Base-by-base conservation (phyloP, 805 yeast species). In the Candida nitratophila region DNA sequence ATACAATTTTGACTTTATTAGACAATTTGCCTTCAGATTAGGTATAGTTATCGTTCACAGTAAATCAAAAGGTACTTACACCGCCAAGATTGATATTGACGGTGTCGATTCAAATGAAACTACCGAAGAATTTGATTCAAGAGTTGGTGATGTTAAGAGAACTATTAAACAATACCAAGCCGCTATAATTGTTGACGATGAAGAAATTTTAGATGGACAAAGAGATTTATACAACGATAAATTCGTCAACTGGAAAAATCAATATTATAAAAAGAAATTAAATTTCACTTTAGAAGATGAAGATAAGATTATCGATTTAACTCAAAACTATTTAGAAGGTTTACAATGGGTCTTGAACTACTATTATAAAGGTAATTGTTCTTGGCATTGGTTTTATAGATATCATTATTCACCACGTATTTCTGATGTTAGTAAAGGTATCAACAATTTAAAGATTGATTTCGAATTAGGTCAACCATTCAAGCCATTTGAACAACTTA, bases 391-490 rank as follows among this genome's bases (percentile, higher is more conserved):
- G 99, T 91, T 77, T 60, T 91, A 77, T 61, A 78, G 72, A 51
- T 86, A 86, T 63, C 97, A 93, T 61, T 91, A 91, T 63, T 78
- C 98, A 16, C 99, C 99, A 39, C 79, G 96, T 69, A 87, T 91
- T 46, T 87, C 96, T 4, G 98, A 91, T 65, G 72, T 91, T 48
- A 64, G 74, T 30, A 68, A 72, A 45, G 98, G 96, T 40, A 70
- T 91, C 43, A 14, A 34, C 3, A 75, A 81, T 40, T 76, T 77
- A 44, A 66, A 74, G 47, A 72, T 86, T 46, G 60, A 69, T 30
- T 87, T 90, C 55, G 70, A 71, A 9, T 48, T 50, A 40, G 96
- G 96, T 10, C 69, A 71, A 45, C 97, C 98, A 12, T 89, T 90
- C 65, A 65, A 80, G 50, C 98, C 98, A 1, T 90, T 73, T 64